phyloP scores from a whole-genome alignment of 192 early-diverging fungal species.

The Allomyces macrogynus region DNA sequence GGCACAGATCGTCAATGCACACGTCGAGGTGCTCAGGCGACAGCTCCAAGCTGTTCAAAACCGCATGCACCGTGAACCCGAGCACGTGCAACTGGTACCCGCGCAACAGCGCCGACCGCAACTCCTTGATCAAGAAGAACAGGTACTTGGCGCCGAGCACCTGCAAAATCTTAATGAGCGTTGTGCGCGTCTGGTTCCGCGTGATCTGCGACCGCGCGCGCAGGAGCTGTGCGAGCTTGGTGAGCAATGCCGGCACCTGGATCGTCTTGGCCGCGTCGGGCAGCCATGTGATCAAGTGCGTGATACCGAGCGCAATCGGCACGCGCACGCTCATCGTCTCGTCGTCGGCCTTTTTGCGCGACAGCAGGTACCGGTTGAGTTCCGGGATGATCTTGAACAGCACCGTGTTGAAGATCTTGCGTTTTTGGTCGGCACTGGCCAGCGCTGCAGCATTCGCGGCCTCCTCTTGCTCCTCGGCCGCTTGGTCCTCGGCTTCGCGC shows the following conservation, averaged over 20 bases:
- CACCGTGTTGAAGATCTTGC: constrained; percentile 48
- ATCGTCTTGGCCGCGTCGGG: constrained; percentile 50
- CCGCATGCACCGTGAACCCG: constrained; percentile 72
- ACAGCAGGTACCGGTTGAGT: constrained; percentile 42
- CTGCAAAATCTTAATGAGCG: constrained; percentile 62
- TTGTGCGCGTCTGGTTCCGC: constrained; percentile 67
- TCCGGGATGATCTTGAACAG: constrained; percentile 60
- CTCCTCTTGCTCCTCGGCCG: constrained; percentile 11
- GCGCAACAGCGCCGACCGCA: constrained; percentile 47
- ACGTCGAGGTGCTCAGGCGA: constrained; percentile 57
- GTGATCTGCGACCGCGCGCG: constrained; percentile 60
- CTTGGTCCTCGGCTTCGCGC: constrained; percentile 16
- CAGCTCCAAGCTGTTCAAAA: constrained; percentile 46
- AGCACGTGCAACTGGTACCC: constrained; percentile 89
- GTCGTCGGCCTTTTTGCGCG: constrained; percentile 36
- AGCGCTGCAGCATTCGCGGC: constrained; percentile 10
- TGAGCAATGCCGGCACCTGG: constrained; percentile 73
- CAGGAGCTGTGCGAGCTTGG: constrained; percentile 70
- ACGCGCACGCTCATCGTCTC: constrained; percentile 59
- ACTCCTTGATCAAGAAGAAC: constrained; percentile 70
- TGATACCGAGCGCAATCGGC: constrained; percentile 68
- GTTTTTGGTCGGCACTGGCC: constrained; percentile 10
- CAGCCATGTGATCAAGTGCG: constrained; percentile 58
- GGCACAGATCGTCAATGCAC: constrained; percentile 45
- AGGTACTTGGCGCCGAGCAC: constrained; percentile 70